A percentile compares a stretch with the other conserved stretches of the same genome.
phyloP scores from a whole-genome alignment of 306 rosid species.

The Datisca glomerata region DNA sequence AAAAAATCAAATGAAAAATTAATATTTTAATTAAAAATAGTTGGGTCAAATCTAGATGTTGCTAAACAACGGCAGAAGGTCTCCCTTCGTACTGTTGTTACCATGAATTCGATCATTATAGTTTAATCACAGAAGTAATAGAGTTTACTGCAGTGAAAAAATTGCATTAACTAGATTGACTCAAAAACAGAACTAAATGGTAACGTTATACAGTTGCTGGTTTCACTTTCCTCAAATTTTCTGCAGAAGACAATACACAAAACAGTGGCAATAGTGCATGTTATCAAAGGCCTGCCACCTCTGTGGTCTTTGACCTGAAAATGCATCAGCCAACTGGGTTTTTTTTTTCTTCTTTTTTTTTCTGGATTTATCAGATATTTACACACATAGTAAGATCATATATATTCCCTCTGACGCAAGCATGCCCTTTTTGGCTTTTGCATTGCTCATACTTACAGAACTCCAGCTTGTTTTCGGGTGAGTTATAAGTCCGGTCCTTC shows the following conservation, averaged over 20 bases:
- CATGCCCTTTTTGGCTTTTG: conserved; percentile 47
- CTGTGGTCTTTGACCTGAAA: conserved; percentile 80
- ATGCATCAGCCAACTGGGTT: conserved; percentile 37
- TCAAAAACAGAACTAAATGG: no score
- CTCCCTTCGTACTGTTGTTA: no score
- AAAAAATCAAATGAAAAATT: no score
- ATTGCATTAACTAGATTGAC: no score
- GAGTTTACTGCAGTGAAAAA: no score
- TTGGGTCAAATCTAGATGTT: no score
- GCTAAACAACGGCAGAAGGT: no score
- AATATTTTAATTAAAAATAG: no score
- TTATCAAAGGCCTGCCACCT: conserved; percentile 74
- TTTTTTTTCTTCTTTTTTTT: no score
- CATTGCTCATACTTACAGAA: conserved; percentile 41
- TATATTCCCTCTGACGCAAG: conserved; percentile 39
- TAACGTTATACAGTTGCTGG: not conserved
- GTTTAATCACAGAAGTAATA: no score
- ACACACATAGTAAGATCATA: conserved; percentile 50
- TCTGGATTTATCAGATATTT: conserved; percentile 73
- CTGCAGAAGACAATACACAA: conserved; percentile 41
- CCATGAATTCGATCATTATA: no score
- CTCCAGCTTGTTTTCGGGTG: conserved; percentile 25
- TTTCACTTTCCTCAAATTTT: conserved; percentile 31
- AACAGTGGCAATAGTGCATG: conserved; percentile 55
- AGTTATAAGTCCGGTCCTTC: conserved; percentile 21